These are phyloP conservation scores for Coniella vitis DNA, from an alignment of 2,329 filamentous ascomycete genomes.

Conservation along the genomic window DNA sequence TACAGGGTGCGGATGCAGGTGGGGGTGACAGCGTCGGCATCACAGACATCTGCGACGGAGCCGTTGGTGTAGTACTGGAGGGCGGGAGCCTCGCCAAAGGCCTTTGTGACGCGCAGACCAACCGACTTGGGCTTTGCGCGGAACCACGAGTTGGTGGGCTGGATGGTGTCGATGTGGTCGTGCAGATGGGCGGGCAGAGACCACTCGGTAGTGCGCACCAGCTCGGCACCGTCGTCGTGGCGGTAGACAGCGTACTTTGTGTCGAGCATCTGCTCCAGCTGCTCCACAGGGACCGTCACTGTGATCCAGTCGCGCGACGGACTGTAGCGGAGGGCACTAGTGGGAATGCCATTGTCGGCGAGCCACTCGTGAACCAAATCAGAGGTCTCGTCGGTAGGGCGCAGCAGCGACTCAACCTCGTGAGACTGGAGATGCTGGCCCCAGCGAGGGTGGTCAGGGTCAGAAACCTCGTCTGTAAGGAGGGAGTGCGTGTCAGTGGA, in stretches of 20 bases:
- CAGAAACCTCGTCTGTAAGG: conserved; percentile 30
- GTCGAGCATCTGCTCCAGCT: conserved; percentile 39
- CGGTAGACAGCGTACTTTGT: conserved; percentile 38
- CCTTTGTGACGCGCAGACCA: conserved; percentile 25
- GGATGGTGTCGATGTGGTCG: conserved; percentile 37
- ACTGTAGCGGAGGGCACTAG: conserved; percentile 23
- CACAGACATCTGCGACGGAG: conserved; percentile 32
- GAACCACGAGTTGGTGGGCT: conserved; percentile 45
- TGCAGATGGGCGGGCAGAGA: conserved; percentile 40
- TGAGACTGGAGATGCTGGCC: conserved; percentile 42
- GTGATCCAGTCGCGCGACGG: conserved; percentile 42
- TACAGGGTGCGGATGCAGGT: conserved; percentile 39
- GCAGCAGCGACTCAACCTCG: conserved; percentile 47
- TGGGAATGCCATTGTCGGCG: conserved; percentile 40
- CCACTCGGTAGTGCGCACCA: conserved; percentile 49
- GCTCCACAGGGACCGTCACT: conserved; percentile 38
- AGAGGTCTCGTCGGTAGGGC: conserved; percentile 44
- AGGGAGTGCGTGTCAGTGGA: too few relatives aligned
- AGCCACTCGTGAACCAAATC: conserved; percentile 51
- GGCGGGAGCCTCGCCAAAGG: conserved; percentile 22
- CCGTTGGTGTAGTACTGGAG: conserved; percentile 29
- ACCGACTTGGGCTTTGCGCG: conserved; percentile 26
- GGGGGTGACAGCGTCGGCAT: conserved; percentile 40
- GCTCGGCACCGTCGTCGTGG: conserved; percentile 44
- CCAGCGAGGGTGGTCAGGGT: conserved; percentile 38